Evolutionary conservation across 257 asterid genomes (phyloP), one percentile per base, ranked within the genome.

Genomic region (Mentha longifolia): DNA sequence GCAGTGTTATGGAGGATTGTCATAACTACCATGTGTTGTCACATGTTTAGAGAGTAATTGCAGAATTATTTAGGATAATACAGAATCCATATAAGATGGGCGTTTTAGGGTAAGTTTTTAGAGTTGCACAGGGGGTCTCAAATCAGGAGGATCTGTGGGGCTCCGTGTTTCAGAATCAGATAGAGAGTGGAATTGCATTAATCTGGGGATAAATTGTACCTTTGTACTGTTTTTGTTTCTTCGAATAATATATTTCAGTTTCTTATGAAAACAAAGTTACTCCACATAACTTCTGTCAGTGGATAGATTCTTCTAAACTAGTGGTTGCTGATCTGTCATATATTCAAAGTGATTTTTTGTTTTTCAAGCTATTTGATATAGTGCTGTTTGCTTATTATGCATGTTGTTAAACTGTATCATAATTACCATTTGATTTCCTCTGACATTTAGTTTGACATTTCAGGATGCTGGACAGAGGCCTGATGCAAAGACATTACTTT

Each of bases 391-490:
- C 50, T 19, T 17, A 39, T 43, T 69, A 30, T 46, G 11, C 8
- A 28, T 61, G 49, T 41, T 71, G 28, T 61, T 14, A 19, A 39
- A 9, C 52, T 13, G 15, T 58, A 35, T 65, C 71, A 20, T 62
- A n/a, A 37, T 41, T 67, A 70, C 54, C 71, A 51, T 71, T 41
- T 73, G 60, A 59, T 17, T 59, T 65, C 67, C 64, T 64, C 50
- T 85, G 61, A 77, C 70, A 41, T 56, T 70, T 65, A 49, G 56
- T 56, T 71, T 73, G 65, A 64, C 67, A 49, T 82, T 83, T 84
- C 95, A 95, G 99, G 99, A 95, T 87, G 95, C 98, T 70, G 88
- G 98, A 67, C 99, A 89, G 84, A 92, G 99, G 85, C 99, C 99
- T 19, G 99, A 92, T 80, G 99, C 99, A 25, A 95, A 85, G 86